Conservation (phyloP, 768 basidiomycete genomes). For the Psilocybe cubensis region DNA sequence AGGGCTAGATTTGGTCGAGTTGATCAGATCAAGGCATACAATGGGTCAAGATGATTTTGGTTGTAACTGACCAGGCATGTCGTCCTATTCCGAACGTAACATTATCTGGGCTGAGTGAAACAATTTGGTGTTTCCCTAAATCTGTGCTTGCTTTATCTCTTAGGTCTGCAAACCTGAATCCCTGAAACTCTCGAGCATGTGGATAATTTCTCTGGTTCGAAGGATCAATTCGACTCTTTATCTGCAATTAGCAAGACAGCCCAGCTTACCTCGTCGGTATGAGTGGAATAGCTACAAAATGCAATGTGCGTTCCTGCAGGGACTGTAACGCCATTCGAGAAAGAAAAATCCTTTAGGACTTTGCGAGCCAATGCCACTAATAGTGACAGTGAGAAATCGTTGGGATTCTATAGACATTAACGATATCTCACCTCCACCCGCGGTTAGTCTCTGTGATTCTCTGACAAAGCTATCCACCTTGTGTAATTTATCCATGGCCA, state of each 20-base stretch:
- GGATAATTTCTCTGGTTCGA: slow-evolving; percentile 11
- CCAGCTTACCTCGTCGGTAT: slow-evolving; percentile 23
- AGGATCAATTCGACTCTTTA: not conserved
- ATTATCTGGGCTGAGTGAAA: slow-evolving; percentile 28
- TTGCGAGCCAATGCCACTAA: slow-evolving; percentile 30
- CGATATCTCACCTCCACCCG: not conserved
- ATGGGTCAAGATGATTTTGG: not conserved
- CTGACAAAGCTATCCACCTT: slow-evolving; percentile 49
- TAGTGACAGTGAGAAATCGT: not conserved
- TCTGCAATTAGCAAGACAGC: not conserved
- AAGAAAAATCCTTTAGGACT: slow-evolving; percentile 40
- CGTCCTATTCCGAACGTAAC: slow-evolving; percentile 39
- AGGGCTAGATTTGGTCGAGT: slow-evolving; percentile 19
- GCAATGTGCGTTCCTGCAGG: slow-evolving; percentile 40
- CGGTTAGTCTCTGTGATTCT: slow-evolving; percentile 30
- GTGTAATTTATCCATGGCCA: slow-evolving; percentile 37
- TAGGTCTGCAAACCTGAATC: slow-evolving; percentile 42
- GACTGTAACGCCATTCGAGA: slow-evolving; percentile 44
- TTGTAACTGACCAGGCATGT: slow-evolving; percentile 22
- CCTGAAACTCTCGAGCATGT: slow-evolving; percentile 41
- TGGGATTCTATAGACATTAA: not conserved
- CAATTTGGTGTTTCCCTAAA: slow-evolving; percentile 25
- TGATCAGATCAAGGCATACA: not conserved
- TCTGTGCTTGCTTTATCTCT: slow-evolving; percentile 19
- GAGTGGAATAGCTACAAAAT: slow-evolving; percentile 30